Conservation (phyloP, 2,329 filamentous ascomycete genomes). For the Aureobasidium vineae region DNA sequence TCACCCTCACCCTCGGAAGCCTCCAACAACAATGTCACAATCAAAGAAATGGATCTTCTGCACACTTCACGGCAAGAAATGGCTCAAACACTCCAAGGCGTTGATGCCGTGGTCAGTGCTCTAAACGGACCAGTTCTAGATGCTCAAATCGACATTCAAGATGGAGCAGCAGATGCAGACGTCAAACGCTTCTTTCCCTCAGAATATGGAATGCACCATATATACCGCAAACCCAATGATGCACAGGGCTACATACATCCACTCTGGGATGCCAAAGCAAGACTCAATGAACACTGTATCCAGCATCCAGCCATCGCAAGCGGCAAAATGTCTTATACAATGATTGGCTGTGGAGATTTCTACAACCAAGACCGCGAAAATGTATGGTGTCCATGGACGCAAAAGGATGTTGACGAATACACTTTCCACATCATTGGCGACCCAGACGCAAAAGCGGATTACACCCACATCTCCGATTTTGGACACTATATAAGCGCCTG, state of each 20-base stretch:
- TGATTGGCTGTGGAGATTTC: constrained; percentile 38
- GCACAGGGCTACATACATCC: constrained; percentile 32
- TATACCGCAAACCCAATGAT: constrained; percentile 32
- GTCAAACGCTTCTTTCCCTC: constrained; percentile 26
- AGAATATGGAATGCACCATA: constrained; percentile 29
- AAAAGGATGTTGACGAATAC: no score
- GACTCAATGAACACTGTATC: constrained; percentile 30
- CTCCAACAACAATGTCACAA: constrained; percentile 19
- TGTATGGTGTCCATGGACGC: no score
- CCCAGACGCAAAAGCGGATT: no score
- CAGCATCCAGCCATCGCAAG: constrained; percentile 32
- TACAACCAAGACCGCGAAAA: constrained; percentile 38
- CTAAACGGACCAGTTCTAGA: constrained; percentile 33
- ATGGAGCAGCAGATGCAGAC: constrained; percentile 26
- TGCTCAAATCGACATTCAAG: constrained; percentile 20
- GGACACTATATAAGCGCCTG: no score
- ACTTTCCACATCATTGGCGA: no score
- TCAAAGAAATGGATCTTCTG: constrained; percentile 30
- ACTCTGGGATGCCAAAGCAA: no score
- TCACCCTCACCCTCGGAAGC: not conserved
- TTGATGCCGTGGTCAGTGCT: constrained; percentile 34
- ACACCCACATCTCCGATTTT: no score
- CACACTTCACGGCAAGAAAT: constrained; percentile 27
- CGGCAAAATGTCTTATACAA: constrained; percentile 36
- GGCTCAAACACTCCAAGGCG: constrained; percentile 28